Percentiles rank a stretch among this genome's conserved stretches.
phyloP scores from a whole-genome alignment of 176 grass and related monocot genomes.

The Elymus sibiricus region DNA sequence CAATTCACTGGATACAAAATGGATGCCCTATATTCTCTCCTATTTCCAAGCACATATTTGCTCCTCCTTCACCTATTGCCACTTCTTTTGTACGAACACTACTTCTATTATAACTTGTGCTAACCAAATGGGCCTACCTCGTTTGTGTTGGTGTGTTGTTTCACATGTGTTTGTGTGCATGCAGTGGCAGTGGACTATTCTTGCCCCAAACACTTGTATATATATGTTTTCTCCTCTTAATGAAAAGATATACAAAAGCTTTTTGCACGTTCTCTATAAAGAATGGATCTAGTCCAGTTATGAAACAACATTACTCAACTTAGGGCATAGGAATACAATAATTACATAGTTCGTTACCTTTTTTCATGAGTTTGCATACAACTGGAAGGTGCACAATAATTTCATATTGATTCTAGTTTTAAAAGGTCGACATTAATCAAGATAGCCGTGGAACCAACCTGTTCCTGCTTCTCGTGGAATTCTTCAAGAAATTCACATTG shows the following conservation, averaged over 20 bases:
- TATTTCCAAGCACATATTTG: slow-evolving; percentile 11
- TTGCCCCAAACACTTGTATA: neutral
- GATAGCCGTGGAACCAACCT: slow-evolving; percentile 49
- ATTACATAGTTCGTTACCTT: neutral
- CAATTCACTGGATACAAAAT: neutral
- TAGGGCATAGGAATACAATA: neutral
- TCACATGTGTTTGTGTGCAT: neutral
- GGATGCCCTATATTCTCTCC: neutral
- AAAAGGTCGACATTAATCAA: neutral
- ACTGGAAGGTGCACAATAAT: too few species aligned
- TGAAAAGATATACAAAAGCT: neutral
- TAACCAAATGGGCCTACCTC: neutral
- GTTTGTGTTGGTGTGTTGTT: neutral
- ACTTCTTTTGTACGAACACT: neutral
- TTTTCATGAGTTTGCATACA: neutral
- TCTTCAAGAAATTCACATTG: too few species aligned
- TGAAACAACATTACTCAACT: slow-evolving; percentile 3
- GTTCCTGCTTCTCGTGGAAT: too few species aligned
- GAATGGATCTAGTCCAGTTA: neutral
- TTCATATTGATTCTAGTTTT: neutral
- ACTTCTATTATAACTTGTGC: neutral
- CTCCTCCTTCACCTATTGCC: neutral
- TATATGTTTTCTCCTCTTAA: neutral
- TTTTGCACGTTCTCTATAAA: neutral
- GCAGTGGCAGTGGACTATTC: neutral